Conservation (phyloP, 176 grass and related monocot species). For the Juncus effusus region DNA sequence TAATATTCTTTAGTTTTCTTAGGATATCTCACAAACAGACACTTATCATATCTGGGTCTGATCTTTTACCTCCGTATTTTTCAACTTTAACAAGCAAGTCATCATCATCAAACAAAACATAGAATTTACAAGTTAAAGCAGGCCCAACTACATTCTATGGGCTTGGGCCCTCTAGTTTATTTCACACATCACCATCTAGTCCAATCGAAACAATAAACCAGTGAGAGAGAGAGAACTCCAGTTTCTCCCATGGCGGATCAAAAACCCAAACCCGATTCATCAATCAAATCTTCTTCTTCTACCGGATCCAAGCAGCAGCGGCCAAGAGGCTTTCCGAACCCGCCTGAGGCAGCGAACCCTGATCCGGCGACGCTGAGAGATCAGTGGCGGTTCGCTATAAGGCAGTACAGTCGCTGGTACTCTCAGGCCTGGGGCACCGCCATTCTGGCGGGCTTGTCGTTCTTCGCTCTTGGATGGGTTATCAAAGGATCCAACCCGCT, state of each 20-base stretch:
- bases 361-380: conserved; percentile 50
- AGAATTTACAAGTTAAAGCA: too few relatives aligned
- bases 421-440: conserved; percentile 48
- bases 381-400: conserved; percentile 46
- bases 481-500: conserved; percentile 53
- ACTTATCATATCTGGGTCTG: too few relatives aligned
- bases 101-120: too few relatives aligned
- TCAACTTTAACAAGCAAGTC: too few relatives aligned
- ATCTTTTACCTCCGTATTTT: too few relatives aligned
- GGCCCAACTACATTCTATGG: background rate
- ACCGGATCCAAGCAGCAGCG: background rate
- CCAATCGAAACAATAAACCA: background rate
- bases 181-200: background rate
- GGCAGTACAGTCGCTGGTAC: conserved; percentile 50
- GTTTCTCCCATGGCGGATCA: conserved; percentile 26
- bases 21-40: too few relatives aligned
- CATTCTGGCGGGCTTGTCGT: conserved; percentile 33
- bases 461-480: conserved; percentile 46
- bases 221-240: background rate
- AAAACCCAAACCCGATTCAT: conserved; percentile 10
- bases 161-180: background rate
- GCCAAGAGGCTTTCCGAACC: conserved; percentile 38
- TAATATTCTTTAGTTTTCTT: too few relatives aligned
- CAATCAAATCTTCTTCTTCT: conserved; percentile 1
- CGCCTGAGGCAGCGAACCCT: conserved; percentile 43